Evolutionary conservation across 768 basidiomycete genomes (phyloP).

Genomic region (Flagelloscypha sp.): DNA sequence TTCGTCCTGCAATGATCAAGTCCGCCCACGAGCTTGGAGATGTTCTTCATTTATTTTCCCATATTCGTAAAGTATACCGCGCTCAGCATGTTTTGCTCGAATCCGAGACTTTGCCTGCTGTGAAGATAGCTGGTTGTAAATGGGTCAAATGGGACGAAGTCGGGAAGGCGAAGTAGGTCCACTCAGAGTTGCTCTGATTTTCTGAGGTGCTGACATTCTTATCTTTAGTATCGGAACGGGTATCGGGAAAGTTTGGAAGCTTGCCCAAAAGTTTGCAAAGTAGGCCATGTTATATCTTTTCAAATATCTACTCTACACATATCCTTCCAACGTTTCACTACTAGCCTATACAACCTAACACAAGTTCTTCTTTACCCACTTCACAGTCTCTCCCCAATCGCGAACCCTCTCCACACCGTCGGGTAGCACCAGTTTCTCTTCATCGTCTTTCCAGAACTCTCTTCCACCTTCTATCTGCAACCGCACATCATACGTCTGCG

Average conservation of each 20-base stretch:
- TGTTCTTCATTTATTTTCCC: constrained; percentile 80
- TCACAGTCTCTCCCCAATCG: constrained; percentile 55
- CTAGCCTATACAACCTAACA: too few relatives aligned
- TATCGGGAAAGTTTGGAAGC: constrained; percentile 65
- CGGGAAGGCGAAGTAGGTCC: constrained; percentile 50
- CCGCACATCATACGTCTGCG: constrained; percentile 46
- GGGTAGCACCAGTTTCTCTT: constrained; percentile 37
- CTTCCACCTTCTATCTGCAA: constrained; percentile 37
- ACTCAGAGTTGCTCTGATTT: neutral
- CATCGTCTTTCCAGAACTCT: constrained; percentile 51
- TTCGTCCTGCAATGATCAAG: constrained; percentile 36
- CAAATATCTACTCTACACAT: too few relatives aligned
- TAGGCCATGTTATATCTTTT: too few relatives aligned
- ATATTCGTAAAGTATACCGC: constrained; percentile 81
- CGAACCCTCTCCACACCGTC: constrained; percentile 46
- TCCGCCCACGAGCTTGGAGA: constrained; percentile 56
- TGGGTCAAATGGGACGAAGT: constrained; percentile 56
- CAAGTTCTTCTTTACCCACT: constrained; percentile 35
- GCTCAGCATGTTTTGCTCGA: constrained; percentile 63
- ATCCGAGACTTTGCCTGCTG: constrained; percentile 15
- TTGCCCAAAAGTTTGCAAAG: constrained; percentile 35
- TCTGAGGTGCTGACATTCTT: constrained; percentile 8
- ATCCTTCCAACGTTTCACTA: too few relatives aligned
- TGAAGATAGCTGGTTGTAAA: constrained; percentile 16
- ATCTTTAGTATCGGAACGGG: constrained; percentile 61